Conservation (phyloP, 2,329 filamentous ascomycete species). For the Graphilbum fragrans region DNA sequence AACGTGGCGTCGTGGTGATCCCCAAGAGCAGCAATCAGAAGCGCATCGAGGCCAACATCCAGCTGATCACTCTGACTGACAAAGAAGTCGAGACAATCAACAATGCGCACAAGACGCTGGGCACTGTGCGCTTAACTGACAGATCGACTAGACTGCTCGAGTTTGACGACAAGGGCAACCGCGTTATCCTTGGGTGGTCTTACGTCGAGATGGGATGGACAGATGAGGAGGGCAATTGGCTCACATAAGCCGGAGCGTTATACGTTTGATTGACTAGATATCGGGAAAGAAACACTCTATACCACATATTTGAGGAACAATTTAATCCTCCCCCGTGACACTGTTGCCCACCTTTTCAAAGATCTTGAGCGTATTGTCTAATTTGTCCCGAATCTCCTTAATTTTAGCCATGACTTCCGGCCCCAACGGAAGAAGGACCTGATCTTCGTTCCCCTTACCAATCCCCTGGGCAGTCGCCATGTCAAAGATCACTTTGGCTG, state of each 20-base stretch:
- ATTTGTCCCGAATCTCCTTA: no score
- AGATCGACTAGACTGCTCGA: neutral
- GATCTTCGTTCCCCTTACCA: no score
- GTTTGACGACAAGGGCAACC: neutral
- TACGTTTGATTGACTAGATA: no score
- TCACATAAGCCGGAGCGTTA: neutral
- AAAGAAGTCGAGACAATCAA: neutral
- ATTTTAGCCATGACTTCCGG: no score
- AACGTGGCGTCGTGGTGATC: neutral
- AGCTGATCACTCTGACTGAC: neutral
- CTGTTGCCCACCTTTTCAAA: no score
- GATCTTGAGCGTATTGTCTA: no score
- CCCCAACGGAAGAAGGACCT: no score
- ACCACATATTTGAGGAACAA: no score
- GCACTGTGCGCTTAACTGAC: neutral
- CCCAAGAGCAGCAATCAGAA: neutral
- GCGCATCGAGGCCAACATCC: neutral
- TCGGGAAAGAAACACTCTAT: no score
- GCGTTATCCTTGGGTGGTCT: neutral
- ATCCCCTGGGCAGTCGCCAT: no score
- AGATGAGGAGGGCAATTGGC: neutral
- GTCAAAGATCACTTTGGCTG: no score
- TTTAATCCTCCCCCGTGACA: no score
- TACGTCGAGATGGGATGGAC: neutral
- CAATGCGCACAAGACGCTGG: neutral